Evolutionary conservation across 495 filamentous ascomycete species (phyloP), one percentile per base, ranked within the genome.

Genomic region (Hapsidospora chrysogenum): DNA sequence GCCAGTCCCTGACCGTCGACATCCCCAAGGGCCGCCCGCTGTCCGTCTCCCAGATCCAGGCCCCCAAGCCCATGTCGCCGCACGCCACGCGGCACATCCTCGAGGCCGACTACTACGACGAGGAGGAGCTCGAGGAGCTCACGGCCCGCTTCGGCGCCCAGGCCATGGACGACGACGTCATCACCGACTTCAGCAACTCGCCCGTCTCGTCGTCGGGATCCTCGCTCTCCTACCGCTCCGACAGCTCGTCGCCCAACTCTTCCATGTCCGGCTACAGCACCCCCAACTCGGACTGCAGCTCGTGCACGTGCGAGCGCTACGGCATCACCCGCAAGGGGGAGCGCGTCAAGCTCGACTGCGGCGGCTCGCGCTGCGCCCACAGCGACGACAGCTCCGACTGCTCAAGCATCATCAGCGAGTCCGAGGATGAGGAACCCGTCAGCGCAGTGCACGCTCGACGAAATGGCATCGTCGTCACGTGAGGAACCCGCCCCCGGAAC

Each of bases 301-400:
- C 56, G 51, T 95, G 85, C 69, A 78, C 72, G 40, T 94, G 85
- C 58, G 81, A 95, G 47, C 83, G 85, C 64, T 95, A 89, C 64
- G 85, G 85, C 37, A 92, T 95, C 66, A 95, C 85, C 39, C 80
- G 85, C 59, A 74, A 75, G 61, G 85, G 85, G 41, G 78, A 85
- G 51, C 72, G 84, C 38, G 78, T 94, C 70, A 89, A 85, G 70
- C 73, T 94, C 41, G 85, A 94, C 69, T 94, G 85, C 47, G 84
- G 84, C 29, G 85, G 85, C 41, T 61, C 70, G 40, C 75, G 84
- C 50, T 94, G 85, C 55, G 79, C 80, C 39, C 86, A 80, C 61
- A 66, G 68, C 40, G 69, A 75, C 45, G 71, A 66, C 2, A 74
- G 59, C 46, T 60, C 53, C 22, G 66, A 63, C 28, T 54, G 49